Base-by-base conservation (phyloP, 2,329 filamentous ascomycete genomes). In the Monilinia aucupariae region DNA sequence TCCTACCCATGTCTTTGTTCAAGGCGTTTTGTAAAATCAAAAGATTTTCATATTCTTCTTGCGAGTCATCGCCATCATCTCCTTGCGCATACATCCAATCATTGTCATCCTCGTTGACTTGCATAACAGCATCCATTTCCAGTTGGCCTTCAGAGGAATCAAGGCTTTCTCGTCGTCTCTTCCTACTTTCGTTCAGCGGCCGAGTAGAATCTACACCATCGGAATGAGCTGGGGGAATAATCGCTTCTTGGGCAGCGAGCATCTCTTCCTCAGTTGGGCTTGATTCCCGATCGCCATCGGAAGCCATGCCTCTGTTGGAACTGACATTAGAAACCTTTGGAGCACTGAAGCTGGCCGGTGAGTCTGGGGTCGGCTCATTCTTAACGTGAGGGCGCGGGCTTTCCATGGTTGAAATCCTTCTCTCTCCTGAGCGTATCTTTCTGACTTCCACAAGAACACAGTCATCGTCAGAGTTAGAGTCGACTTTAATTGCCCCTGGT, bases 101-200 rank as follows among this genome's bases (percentile, higher is more conserved):
- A 54, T 48, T 4, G 9, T 61, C 59, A 45, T 55, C 50, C 47
- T 62, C 60, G n/a, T 53, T 32, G n/a, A 41, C 58, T 32, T 60
- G 34, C 48, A 60, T 60, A 52, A 58, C 66, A 30, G 51, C 37
- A 10, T 68, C 62, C 27, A 65, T 52, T 25, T 67, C 8, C 6
- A 9, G 34, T 12, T 58, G 37, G 17, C 62, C 55, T 20, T 65
- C 55, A 10, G n/a, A n/a, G 13, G 17, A 25, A 15, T 22, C 1
- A 15, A 32, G 12, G 30, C 32, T 62, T 22, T 62, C 52, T 32
- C 51, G 43, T 15, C 32, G 51, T 58, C 30, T 48, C 43, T 56
- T 62, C 5, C 51, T 34, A 20, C 39, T 32, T 13, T 39, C 15
- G 2, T 15, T 22, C 7, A 25, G 20, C 2, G 43, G 22, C 13